Evolutionary conservation across 2,329 filamentous ascomycete genomes (phyloP).

Genomic region (Cryphonectria naterciae): DNA sequence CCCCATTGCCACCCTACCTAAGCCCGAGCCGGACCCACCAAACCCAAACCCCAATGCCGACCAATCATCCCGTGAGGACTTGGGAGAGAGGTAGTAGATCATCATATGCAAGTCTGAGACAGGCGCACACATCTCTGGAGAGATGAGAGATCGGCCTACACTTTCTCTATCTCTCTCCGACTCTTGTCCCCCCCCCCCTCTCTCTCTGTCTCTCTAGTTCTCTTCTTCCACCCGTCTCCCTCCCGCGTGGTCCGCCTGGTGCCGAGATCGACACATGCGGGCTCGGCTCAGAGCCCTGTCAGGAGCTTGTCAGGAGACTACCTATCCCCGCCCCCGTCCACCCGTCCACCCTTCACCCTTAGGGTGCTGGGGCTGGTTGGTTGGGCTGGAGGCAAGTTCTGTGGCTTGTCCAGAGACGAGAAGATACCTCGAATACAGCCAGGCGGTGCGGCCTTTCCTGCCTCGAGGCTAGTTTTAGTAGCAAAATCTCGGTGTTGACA

Average conservation of each 20-base stretch:
- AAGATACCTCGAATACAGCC: neutral
- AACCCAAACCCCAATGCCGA: too few relatives aligned
- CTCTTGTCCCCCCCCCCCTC: too few relatives aligned
- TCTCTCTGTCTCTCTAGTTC: neutral
- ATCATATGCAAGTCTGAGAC: slow-evolving; percentile 1
- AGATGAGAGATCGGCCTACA: neutral
- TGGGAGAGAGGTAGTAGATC: neutral
- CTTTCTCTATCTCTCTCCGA: too few relatives aligned
- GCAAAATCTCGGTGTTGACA: neutral
- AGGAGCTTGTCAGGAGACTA: neutral
- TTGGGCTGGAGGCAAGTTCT: neutral
- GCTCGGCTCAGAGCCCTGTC: neutral
- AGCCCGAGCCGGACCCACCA: too few relatives aligned
- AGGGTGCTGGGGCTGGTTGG: neutral
- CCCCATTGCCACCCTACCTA: neutral
- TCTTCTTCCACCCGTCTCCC: neutral
- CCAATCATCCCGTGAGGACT: neutral
- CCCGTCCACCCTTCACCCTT: too few relatives aligned
- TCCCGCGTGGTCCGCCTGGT: neutral
- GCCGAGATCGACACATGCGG: neutral
- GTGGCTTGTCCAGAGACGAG: neutral
- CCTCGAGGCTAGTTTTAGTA: neutral
- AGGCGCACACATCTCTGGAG: slow-evolving; percentile 1
- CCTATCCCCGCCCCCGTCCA: too few relatives aligned
- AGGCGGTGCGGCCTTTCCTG: neutral